Evolutionary conservation across 805 yeast species (phyloP).

Genomic region (Cyberlindnera euphorbiiphila): DNA sequence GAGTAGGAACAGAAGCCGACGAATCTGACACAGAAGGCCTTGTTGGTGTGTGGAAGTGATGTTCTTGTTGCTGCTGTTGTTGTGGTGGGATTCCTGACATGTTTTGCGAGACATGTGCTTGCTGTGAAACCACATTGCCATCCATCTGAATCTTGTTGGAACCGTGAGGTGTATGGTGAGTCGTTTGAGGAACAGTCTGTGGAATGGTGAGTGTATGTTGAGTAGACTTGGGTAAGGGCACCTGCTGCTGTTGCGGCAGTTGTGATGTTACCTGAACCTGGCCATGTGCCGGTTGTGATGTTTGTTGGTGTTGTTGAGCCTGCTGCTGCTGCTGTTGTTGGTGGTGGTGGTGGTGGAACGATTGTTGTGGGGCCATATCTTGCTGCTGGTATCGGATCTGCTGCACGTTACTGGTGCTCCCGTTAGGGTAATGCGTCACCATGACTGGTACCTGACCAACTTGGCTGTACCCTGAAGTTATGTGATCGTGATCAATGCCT

Average conservation of each 20-base stretch:
- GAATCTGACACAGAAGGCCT: conserved; percentile 17
- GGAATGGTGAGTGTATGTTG: conserved; percentile 14
- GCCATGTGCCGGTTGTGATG: not conserved
- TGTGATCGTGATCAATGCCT: not conserved
- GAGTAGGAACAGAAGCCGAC: conserved; percentile 8
- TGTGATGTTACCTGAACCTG: conserved; percentile 1
- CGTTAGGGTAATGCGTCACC: conserved; percentile 21
- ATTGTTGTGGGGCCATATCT: conserved; percentile 5
- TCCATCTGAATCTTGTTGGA: conserved; percentile 10
- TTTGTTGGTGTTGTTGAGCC: not conserved
- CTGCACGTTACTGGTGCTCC: conserved; percentile 10
- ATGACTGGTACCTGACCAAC: conserved; percentile 18
- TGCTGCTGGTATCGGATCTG: conserved; percentile 20
- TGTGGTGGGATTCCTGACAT: conserved; percentile 6
- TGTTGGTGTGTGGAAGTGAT: conserved; percentile 26
- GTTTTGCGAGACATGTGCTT: conserved; percentile 12
- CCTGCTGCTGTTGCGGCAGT: conserved; percentile 1
- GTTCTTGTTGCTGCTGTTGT: conserved; percentile 7
- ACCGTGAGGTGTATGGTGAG: conserved; percentile 5
- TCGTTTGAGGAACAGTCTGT: too few relatives aligned
- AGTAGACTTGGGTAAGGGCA: not conserved
- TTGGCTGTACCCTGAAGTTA: conserved; percentile 7
- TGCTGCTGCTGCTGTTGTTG: not conserved
- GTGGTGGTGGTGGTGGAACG: conserved; percentile 6
- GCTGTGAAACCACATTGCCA: not conserved